Evolutionary conservation across 768 basidiomycete species (phyloP).

Genomic region (Boletus subparvulus): DNA sequence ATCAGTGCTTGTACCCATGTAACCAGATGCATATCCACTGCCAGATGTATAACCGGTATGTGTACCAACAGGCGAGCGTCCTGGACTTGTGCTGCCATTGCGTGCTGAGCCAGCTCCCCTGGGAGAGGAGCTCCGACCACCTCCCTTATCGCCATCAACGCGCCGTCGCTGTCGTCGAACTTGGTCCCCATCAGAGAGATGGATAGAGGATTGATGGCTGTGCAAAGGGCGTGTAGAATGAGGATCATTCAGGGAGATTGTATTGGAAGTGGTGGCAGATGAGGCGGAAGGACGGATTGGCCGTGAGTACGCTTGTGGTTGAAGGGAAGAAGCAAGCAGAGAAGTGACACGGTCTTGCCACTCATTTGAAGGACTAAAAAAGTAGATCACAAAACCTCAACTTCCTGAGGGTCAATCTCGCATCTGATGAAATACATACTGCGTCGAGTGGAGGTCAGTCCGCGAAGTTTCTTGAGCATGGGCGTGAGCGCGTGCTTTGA

Average conservation of each 20-base stretch:
- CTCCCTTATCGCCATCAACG: conserved; percentile 28
- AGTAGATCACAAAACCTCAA: conserved; percentile 6
- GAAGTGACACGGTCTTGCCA: conserved; percentile 71
- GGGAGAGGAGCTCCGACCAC: conserved; percentile 8
- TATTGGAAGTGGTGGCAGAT: background rate
- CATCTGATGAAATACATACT: conserved; percentile 44
- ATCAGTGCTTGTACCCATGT: conserved; percentile 34
- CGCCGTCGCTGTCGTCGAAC: conserved; percentile 52
- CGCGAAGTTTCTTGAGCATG: conserved; percentile 19
- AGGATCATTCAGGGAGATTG: conserved; percentile 13
- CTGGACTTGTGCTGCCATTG: conserved; percentile 20
- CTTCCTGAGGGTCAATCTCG: background rate
- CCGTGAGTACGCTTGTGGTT: conserved; percentile 3
- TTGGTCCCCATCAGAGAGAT: conserved; percentile 26
- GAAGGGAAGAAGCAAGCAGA: conserved; percentile 23
- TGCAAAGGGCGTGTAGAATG: conserved; percentile 5
- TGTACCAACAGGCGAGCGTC: conserved; percentile 15
- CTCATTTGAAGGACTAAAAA: conserved; percentile 68
- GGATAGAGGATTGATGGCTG: conserved; percentile 14
- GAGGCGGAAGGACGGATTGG: background rate
- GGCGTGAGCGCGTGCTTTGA: conserved; percentile 26
- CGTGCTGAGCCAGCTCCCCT: conserved; percentile 2
- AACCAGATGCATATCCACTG: conserved; percentile 22
- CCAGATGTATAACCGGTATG: conserved; percentile 14
- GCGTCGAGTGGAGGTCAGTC: conserved; percentile 53